phyloP scores from a whole-genome alignment of 2,329 filamentous ascomycete species.

The Samsoniella hepiali region DNA sequence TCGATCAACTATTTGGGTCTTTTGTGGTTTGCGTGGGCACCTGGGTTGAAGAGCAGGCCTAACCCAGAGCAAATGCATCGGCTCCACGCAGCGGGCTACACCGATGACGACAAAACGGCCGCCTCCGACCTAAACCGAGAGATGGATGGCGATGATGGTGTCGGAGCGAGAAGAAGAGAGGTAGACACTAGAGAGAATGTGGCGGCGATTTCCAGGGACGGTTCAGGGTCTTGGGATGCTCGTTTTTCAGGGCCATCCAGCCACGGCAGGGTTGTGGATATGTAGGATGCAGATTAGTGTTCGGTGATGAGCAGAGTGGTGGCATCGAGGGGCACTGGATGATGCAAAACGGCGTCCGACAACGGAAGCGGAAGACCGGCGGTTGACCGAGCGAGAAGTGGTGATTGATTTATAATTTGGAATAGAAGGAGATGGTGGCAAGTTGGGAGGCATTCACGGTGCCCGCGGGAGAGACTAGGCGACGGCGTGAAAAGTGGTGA shows the following conservation, averaged over 20 bases:
- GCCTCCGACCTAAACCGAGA: slow-evolving; percentile 15
- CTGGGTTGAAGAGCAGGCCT: background rate
- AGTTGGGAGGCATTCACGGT: slow-evolving; percentile 2
- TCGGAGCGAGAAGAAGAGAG: background rate
- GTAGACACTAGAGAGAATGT: background rate
- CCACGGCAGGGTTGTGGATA: background rate
- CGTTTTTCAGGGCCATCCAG: background rate
- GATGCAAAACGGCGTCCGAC: background rate
- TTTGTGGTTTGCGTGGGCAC: no score
- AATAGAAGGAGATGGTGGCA: background rate
- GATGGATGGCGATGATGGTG: background rate
- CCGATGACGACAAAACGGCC: slow-evolving; percentile 13
- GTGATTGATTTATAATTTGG: background rate
- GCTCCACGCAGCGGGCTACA: slow-evolving; percentile 8
- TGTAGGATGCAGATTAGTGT: background rate
- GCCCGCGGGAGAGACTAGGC: background rate
- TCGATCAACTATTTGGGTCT: background rate
- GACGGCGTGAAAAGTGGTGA: slow-evolving; percentile 6
- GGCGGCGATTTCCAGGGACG: background rate
- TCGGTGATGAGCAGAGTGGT: background rate
- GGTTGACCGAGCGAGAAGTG: background rate
- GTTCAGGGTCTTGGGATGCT: background rate
- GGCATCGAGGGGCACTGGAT: no score
- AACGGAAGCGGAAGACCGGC: slow-evolving; percentile 1
- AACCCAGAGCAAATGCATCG: background rate